Evolutionary conservation across 768 basidiomycete species (phyloP), one percentile per base, ranked within the genome.

Genomic region (Lentinula guzmanii): DNA sequence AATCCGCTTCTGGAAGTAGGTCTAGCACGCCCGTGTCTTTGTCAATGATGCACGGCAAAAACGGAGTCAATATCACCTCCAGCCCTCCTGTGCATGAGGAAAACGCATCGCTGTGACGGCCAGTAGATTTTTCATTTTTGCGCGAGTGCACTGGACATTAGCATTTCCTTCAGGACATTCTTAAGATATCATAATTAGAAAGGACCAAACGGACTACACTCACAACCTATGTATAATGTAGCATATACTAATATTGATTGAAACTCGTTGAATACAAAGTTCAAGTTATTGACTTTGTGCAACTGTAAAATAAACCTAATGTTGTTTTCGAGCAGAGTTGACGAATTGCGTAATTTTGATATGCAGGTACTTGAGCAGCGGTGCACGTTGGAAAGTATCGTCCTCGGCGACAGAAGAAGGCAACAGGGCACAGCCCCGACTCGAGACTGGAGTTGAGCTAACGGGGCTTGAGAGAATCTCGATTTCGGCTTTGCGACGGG

Each of bases 401-500:
- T 28, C 15, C 21, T 54, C n/a, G 8, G 21, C 8, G 11, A 28
- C 28, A 28, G 28, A 28, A 28, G 34, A 52, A 52, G 34, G 5
- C 8, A 15, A n/a, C 15, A 35, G 35, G 9, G 24, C 13, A 8
- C 16, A 33, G 34, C 16, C 21, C 3, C 21, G 18, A 24, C 21
- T 8, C 21, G 35, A 41, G 35, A 21, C 5, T 15, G 43, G 8
- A 21, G 34, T 13, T 2, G 43, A 52, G 39, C 34, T 21, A 31
- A 46, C 31, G 6, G 11, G 64, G 54, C 33, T 13, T 65, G 73
- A 73, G 39, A 92, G 69, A 45, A 91, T 79, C 70, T 98, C 93
- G 52, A 95, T 95, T 73, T 98, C 96, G 3, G 95, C 95, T 73
- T 98, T 98, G 50, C 87, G 84, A n/a, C 91, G 84, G 4, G 75